Evolutionary conservation across 805 yeast genomes (phyloP).

Genomic region (Wickerhamomyces strasburgensis): DNA sequence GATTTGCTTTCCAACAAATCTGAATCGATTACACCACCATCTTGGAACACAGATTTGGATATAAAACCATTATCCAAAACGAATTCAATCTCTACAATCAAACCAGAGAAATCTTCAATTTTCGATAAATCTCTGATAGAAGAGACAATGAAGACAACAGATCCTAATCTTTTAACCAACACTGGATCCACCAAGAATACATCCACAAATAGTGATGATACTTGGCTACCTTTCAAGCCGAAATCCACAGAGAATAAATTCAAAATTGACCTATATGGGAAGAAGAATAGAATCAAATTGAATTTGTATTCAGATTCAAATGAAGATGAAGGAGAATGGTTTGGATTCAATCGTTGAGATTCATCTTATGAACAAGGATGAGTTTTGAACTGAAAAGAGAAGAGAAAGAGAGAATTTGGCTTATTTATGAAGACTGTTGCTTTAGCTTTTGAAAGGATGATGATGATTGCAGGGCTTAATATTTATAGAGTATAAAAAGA

Average conservation of each 20-base stretch:
- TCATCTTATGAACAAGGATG: neutral
- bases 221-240: neutral
- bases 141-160: conserved; percentile 17
- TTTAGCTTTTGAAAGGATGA: no score
- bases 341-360: conserved; percentile 1
- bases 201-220: neutral
- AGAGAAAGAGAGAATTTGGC: no score
- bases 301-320: conserved; percentile 18
- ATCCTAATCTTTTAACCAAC: neutral
- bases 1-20: no score
- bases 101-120: conserved; percentile 6
- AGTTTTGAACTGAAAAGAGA: no score
- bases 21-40: no score
- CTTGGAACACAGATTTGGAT: no score
- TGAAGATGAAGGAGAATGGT: conserved; percentile 8
- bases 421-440: no score
- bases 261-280: conserved; percentile 25
- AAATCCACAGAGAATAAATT: conserved; percentile 7
- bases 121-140: conserved; percentile 24
- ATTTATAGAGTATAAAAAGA: no score
- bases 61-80: neutral
- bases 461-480: no score
- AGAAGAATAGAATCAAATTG: conserved; percentile 22
- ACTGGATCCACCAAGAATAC: neutral
- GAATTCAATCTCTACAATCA: conserved; percentile 4